A percentile compares a stretch with the other conserved stretches of the same genome.
These are phyloP conservation scores for Ruellia speciosa DNA, from an alignment of 305 asterid genomes.

Conservation along the genomic window DNA sequence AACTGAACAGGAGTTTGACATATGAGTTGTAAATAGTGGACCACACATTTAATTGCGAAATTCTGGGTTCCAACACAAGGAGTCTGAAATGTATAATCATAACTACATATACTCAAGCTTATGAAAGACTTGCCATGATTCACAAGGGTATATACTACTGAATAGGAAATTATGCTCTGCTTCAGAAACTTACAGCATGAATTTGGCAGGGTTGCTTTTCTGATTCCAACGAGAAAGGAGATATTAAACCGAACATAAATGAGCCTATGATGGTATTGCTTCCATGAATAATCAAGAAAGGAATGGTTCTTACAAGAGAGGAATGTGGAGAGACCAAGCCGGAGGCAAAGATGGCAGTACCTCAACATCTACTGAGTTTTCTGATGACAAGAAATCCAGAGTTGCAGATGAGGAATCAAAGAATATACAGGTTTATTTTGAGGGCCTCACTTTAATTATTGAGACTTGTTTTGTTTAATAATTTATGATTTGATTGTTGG, in stretches of 20 bases:
- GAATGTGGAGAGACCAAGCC: conserved; percentile 85
- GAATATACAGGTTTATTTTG: conserved; percentile 67
- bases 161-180: not conserved
- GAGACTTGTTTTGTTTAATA: conserved; percentile 28
- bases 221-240: conserved; percentile 56
- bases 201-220: conserved; percentile 39
- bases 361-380: conserved; percentile 26
- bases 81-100: conserved; percentile 6
- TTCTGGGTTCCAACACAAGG: conserved; percentile 1
- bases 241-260: conserved; percentile 29
- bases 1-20: conserved; percentile 4
- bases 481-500: conserved; percentile 18
- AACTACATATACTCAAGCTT: conserved; percentile 8
- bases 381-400: conserved; percentile 47
- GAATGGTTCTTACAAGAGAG: conserved; percentile 85
- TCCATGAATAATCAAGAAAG: conserved; percentile 91
- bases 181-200: conserved; percentile 18
- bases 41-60: not conserved
- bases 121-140: conserved; percentile 8
- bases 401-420: conserved; percentile 41
- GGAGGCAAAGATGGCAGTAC: conserved; percentile 43
- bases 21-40: not conserved
- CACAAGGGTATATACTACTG: not conserved
- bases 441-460: conserved; percentile 17
- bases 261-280: conserved; percentile 57